Percentiles rank a stretch among this genome's conserved stretches.
phyloP scores from a whole-genome alignment of 2,329 filamentous ascomycete species.

The Ophiostoma pallidulum region DNA sequence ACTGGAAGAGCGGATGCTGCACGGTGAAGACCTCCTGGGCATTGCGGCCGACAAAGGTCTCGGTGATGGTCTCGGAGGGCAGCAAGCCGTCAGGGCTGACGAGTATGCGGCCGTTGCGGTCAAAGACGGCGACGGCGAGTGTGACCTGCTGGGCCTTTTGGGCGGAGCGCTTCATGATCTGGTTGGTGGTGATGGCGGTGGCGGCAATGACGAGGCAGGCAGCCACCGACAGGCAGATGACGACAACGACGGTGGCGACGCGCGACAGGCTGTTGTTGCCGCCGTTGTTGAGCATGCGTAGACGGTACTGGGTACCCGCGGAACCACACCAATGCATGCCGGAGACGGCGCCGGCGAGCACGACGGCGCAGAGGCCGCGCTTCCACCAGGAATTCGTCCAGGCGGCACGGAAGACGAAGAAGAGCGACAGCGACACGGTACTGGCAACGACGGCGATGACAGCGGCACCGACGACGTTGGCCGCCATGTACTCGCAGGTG shows the following conservation, averaged over 20 bases:
- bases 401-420: conserved; percentile 65
- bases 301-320: conserved; percentile 57
- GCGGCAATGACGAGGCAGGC: conserved; percentile 51
- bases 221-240: conserved; percentile 57
- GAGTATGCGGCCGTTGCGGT: conserved; percentile 54
- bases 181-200: conserved; percentile 45
- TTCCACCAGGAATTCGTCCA: conserved; percentile 80
- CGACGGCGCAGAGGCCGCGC: conserved; percentile 52
- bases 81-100: conserved; percentile 61
- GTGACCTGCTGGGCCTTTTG: conserved; percentile 53
- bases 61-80: conserved; percentile 68
- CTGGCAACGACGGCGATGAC: conserved; percentile 66
- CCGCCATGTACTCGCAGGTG: conserved; percentile 47
- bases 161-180: conserved; percentile 42
- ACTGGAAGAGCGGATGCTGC: conserved; percentile 71
- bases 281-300: conserved; percentile 37
- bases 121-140: conserved; percentile 55
- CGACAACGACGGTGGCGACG: conserved; percentile 62
- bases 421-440: conserved; percentile 59
- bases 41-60: conserved; percentile 60
- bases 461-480: conserved; percentile 57
- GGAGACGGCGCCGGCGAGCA: conserved; percentile 66
- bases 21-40: conserved; percentile 60
- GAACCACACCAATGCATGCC: conserved; percentile 84
- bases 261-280: conserved; percentile 37